Evolutionary conservation across 192 early-diverging fungal species (phyloP).

Genomic region (Linnemannia hyalina): DNA sequence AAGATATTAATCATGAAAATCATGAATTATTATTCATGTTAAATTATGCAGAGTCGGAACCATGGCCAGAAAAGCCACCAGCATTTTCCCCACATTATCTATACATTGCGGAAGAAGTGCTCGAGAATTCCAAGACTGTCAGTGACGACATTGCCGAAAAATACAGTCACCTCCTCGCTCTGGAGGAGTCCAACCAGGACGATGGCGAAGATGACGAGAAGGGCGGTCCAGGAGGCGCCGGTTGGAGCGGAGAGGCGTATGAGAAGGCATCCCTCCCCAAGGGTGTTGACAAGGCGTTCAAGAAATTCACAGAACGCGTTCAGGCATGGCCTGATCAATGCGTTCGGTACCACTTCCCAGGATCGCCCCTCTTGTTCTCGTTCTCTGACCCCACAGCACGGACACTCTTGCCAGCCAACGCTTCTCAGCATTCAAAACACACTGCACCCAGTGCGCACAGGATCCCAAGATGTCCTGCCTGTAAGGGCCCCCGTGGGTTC

Average conservation of each 20-base stretch:
- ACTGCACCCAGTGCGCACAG: conserved; percentile 40
- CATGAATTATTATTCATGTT: conserved; percentile 1
- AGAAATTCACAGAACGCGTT: conserved; percentile 81
- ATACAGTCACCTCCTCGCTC: conserved; percentile 62
- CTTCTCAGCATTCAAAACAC: conserved; percentile 41
- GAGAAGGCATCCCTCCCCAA: conserved; percentile 79
- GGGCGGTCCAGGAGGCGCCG: conserved; percentile 21
- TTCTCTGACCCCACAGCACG: conserved; percentile 65
- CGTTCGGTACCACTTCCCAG: conserved; percentile 81
- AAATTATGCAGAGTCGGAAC: conserved; percentile 15
- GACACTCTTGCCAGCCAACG: conserved; percentile 44
- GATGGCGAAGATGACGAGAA: conserved; percentile 44
- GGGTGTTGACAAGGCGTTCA: conserved; percentile 85
- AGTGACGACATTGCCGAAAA: conserved; percentile 54
- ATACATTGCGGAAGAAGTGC: conserved; percentile 66
- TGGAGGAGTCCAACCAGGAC: conserved; percentile 53
- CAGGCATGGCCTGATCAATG: conserved; percentile 86
- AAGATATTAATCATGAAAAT: not conserved
- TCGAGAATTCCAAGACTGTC: conserved; percentile 53
- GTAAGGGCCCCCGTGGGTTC: conserved; percentile 78
- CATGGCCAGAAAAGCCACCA: conserved; percentile 49
- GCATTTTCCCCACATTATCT: conserved; percentile 66
- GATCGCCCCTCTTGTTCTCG: conserved; percentile 77
- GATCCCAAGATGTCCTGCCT: conserved; percentile 75
- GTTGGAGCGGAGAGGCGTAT: conserved; percentile 87